Percentiles rank a stretch among this genome's conserved stretches.
Evolutionary conservation across 2,329 filamentous ascomycete genomes (phyloP).

Genomic region (Aspergillus piperis): DNA sequence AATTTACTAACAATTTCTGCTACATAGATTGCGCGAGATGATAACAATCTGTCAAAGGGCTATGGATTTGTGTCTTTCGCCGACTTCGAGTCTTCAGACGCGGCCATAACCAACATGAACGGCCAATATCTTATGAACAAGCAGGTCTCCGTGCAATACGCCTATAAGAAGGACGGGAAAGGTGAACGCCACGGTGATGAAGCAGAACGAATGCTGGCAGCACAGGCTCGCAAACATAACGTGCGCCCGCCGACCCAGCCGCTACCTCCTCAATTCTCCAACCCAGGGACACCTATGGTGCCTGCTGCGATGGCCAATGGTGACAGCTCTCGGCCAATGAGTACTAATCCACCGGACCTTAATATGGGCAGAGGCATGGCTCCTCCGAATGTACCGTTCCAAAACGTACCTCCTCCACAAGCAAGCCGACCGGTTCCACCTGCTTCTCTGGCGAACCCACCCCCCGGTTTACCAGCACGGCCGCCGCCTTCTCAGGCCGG

Average conservation of each 20-base stretch:
- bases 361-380: conserved; percentile 45
- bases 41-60: conserved; percentile 84
- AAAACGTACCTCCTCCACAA: conserved; percentile 45
- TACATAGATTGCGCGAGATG: conserved; percentile 71
- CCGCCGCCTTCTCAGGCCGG: conserved; percentile 70
- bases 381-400: conserved; percentile 43
- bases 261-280: conserved; percentile 72
- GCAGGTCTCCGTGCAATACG: conserved; percentile 94
- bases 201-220: conserved; percentile 86
- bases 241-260: conserved; percentile 79
- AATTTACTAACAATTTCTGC: conserved; percentile 25
- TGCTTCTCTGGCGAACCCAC: conserved; percentile 47
- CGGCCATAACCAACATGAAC: conserved; percentile 88
- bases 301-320: conserved; percentile 50
- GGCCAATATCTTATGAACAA: conserved; percentile 97
- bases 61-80: conserved; percentile 95
- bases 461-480: conserved; percentile 62
- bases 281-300: conserved; percentile 41
- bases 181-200: conserved; percentile 93
- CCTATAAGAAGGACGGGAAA: conserved; percentile 99
- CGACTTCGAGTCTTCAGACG: conserved; percentile 90
- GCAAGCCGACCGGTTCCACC: conserved; percentile 59
- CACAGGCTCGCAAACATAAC: conserved; percentile 91
- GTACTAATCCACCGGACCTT: conserved; percentile 35
- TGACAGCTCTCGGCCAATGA: conserved; percentile 39